A percentile compares a stretch with the other conserved stretches of the same genome.
Evolutionary conservation across 805 yeast species (phyloP).

Genomic region (Ogataea salicorniae): DNA sequence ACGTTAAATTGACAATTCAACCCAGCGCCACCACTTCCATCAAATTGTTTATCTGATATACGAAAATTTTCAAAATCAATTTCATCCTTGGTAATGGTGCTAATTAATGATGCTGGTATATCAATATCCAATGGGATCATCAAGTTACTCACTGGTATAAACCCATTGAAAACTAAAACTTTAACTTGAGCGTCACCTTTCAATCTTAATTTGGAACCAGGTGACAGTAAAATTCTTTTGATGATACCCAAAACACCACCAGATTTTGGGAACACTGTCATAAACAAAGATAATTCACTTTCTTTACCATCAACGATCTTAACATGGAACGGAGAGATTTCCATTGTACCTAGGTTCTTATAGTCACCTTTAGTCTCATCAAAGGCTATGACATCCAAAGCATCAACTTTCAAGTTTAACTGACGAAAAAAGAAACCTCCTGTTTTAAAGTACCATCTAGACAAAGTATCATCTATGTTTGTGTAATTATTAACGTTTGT

Average conservation of each 20-base stretch:
- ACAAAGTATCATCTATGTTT: constrained; percentile 24
- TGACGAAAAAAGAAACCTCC: constrained; percentile 30
- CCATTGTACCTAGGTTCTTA: constrained; percentile 29
- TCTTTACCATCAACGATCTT: constrained; percentile 23
- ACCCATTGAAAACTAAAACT: constrained; percentile 29
- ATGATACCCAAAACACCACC: constrained; percentile 30
- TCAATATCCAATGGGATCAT: constrained; percentile 29
- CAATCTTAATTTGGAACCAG: constrained; percentile 28
- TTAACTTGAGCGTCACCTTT: constrained; percentile 32
- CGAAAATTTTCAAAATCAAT: constrained; percentile 21
- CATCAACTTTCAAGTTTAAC: constrained; percentile 27
- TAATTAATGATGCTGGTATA: constrained; percentile 21
- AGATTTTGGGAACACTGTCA: constrained; percentile 31
- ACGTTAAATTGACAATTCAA: constrained; percentile 22
- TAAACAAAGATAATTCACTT: constrained; percentile 24
- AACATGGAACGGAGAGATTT: constrained; percentile 31
- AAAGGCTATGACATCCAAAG: constrained; percentile 25
- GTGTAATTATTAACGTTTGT: constrained; percentile 28
- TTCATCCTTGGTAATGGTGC: constrained; percentile 15
- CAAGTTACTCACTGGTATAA: constrained; percentile 29
- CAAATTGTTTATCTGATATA: constrained; percentile 16
- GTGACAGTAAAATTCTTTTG: constrained; percentile 27
- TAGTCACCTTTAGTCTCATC: constrained; percentile 22
- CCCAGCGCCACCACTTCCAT: constrained; percentile 11
- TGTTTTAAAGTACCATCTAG: constrained; percentile 23